Evolutionary conservation across 495 filamentous ascomycete species (phyloP).

Genomic region (Hypoxylon trugodes): DNA sequence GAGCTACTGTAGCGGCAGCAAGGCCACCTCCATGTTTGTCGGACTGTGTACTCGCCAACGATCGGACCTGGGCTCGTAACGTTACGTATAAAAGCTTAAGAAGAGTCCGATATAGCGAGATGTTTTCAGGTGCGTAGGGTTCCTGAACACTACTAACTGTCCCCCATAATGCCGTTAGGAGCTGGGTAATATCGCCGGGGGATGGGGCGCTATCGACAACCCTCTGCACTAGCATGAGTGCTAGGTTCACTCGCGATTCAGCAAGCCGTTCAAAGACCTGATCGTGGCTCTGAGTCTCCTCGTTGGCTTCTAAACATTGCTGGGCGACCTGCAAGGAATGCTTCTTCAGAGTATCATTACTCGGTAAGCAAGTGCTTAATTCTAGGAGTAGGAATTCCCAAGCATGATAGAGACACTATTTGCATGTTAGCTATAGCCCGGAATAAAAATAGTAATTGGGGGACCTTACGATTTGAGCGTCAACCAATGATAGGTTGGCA

Average conservation of each 20-base stretch:
- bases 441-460: not conserved
- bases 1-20: conserved; percentile 49
- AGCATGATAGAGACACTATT: conserved; percentile 76
- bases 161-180: conserved; percentile 73
- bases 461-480: conserved; percentile 85
- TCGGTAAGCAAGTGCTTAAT: conserved; percentile 72
- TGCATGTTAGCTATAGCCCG: conserved; percentile 42
- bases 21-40: conserved; percentile 47
- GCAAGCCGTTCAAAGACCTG: conserved; percentile 75
- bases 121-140: conserved; percentile 69
- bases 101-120: conserved; percentile 80
- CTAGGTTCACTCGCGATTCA: conserved; percentile 76
- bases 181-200: conserved; percentile 64
- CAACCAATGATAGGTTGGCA: conserved; percentile 86
- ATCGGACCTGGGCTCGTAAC: conserved; percentile 64
- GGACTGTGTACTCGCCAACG: conserved; percentile 42
- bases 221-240: conserved; percentile 77
- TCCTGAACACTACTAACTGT: conserved; percentile 68
- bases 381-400: conserved; percentile 92
- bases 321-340: conserved; percentile 72
- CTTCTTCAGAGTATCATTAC: conserved; percentile 67
- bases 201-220: conserved; percentile 71
- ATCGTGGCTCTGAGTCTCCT: conserved; percentile 69
- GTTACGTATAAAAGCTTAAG: conserved; percentile 86
- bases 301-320: conserved; percentile 77